Conservation (phyloP, 78 protist species). For the Dictyostelium discoideum region dicty_2.7 NC_007089.4:1288001-1288500, state of each 20-base stretch:
- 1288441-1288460: not conserved
- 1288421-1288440: slow-evolving; percentile 6
- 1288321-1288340: not conserved
- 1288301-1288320: not conserved
- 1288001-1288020: not conserved
- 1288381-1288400: not conserved
- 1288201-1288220: not conserved
- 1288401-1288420: not conserved
- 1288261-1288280: not conserved
- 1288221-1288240: not conserved
- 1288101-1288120: not conserved
- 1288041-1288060: not conserved
- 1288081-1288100: not conserved
- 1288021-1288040: not conserved
- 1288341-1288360: not conserved
- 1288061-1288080: not conserved
- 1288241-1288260: not conserved
- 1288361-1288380: not conserved
- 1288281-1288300: not conserved
- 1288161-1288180: not conserved
- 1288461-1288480: not conserved
- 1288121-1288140: not conserved
- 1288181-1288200: not conserved
- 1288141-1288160: not conserved
- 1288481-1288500: not conserved